Conservation (phyloP, 2,329 filamentous ascomycete genomes). For the Fusarium burgessii region DNA sequence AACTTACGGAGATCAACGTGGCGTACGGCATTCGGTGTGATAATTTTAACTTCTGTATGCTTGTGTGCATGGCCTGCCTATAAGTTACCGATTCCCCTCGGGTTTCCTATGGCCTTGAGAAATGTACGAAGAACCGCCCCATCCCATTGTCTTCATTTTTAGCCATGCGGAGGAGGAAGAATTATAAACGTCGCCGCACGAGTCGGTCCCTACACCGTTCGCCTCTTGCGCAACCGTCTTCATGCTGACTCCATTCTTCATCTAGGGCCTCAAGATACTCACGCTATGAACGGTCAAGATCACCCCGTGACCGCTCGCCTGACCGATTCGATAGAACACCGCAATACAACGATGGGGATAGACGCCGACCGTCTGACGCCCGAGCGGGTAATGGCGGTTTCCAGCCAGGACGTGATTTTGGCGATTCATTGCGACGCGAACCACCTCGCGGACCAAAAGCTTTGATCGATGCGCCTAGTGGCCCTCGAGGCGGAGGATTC, state of each 20-base stretch:
- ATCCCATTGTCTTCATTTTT: neutral
- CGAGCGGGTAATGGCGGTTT: conserved; percentile 70
- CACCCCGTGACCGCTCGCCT: conserved; percentile 76
- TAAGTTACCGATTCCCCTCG: conserved; percentile 25
- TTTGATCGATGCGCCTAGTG: conserved; percentile 75
- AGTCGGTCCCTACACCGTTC: neutral
- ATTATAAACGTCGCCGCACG: neutral
- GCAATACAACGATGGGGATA: conserved; percentile 72
- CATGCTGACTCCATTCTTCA: conserved; percentile 49
- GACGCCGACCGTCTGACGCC: conserved; percentile 74
- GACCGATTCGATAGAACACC: conserved; percentile 70
- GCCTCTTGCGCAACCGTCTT: neutral
- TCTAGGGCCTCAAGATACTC: conserved; percentile 71
- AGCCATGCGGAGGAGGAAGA: neutral
- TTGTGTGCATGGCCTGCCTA: conserved; percentile 39
- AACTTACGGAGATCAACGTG: neutral
- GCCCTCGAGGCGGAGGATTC: conserved; percentile 76
- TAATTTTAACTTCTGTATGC: conserved; percentile 7
- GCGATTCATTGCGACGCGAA: conserved; percentile 70
- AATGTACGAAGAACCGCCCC: conserved; percentile 36
- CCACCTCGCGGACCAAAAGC: conserved; percentile 87
- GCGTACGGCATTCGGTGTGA: neutral
- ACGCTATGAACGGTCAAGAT: conserved; percentile 71
- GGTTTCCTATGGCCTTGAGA: conserved; percentile 33
- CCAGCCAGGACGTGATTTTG: conserved; percentile 70